Base-by-base conservation (phyloP, 371 early-diverging fungal species). In the Basidiobolus meristosporus region DNA sequence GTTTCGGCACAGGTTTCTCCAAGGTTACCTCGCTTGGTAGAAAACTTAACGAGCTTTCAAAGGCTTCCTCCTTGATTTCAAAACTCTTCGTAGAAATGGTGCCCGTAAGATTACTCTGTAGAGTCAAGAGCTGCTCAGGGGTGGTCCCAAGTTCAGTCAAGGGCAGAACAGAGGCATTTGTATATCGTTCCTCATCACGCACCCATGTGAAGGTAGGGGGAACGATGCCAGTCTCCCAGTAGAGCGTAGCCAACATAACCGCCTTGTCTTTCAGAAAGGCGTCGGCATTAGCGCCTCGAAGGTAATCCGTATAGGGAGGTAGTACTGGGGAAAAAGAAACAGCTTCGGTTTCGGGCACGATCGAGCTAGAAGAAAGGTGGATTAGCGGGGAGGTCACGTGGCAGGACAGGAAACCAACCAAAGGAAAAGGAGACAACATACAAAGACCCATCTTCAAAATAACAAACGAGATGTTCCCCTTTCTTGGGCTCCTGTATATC, bases 361-460 rank as follows among this genome's bases (percentile, higher is more conserved):
- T 48, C 11, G 60, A 61, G 46, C 55, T 59, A 38, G 17, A 26
- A 16, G 9, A 26, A 26, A 26, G 26, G 26, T 26, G 3, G 26
- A 26, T 26, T 9, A 26, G 26, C 9, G 26, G 26, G 26, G n/a
- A n/a, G 4, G 41, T 40, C 36, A 16, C 7, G 39, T 35, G 12
- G 37, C 39, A 34, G 38, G 28, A 40, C 19, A 17, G 28, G 22
- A 21, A 35, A 2, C 11, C 12, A 18, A 17, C 6, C 4, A 18
- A 39, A 7, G 2, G 31, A 12, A 16, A 17, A 28, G 14, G 19
- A 38, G 19, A 10, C 22, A 15, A 57, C 60, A 46, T 47, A 60
- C 60, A 53, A 69, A 9, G 66, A 65, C 12, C 56, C 66, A 38
- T 69, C 70, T 51, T 69, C 70, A 51, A 69, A 69, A 45, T 69